Evolutionary conservation across 2,329 filamentous ascomycete genomes (phyloP).

Genomic region (Setomelanomma holmii): DNA sequence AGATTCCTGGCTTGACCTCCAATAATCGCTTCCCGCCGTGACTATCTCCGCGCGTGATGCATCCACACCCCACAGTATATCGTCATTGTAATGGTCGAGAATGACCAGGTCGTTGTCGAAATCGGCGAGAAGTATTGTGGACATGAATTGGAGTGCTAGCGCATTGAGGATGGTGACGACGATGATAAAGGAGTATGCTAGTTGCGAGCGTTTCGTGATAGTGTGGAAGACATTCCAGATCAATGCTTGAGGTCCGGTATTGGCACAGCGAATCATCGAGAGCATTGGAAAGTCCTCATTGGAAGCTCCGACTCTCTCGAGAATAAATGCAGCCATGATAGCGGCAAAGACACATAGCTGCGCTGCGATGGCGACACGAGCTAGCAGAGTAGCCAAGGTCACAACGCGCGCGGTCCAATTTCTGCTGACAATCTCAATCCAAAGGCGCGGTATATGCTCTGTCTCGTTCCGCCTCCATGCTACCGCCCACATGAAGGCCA

Average conservation of each 20-base stretch:
- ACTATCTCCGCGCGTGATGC: neutral
- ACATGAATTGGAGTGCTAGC: slow-evolving; percentile 1
- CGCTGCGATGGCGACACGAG: neutral
- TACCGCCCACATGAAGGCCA: neutral
- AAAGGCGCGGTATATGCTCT: neutral
- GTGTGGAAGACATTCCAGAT: slow-evolving; percentile 1
- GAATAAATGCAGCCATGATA: slow-evolving; percentile 1
- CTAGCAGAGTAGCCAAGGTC: neutral
- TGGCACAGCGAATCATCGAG: neutral
- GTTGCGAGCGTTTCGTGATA: neutral
- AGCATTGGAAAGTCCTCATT: slow-evolving; percentile 2
- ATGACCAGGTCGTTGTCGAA: neutral
- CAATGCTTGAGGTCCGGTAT: slow-evolving; percentile 1
- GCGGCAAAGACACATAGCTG: slow-evolving; percentile 1
- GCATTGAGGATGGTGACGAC: slow-evolving; percentile 1
- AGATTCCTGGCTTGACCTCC: neutral
- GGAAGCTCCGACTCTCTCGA: neutral
- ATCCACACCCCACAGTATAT: neutral
- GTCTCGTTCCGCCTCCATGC: neutral
- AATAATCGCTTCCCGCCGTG: neutral
- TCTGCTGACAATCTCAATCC: neutral
- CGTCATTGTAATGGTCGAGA: neutral
- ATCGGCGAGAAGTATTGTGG: slow-evolving; percentile 1
- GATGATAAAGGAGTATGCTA: slow-evolving; percentile 1
- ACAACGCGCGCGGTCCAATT: neutral